These are phyloP conservation scores for Ogataea haglerorum DNA, from an alignment of 805 yeast species.

Conservation along the genomic window DNA sequence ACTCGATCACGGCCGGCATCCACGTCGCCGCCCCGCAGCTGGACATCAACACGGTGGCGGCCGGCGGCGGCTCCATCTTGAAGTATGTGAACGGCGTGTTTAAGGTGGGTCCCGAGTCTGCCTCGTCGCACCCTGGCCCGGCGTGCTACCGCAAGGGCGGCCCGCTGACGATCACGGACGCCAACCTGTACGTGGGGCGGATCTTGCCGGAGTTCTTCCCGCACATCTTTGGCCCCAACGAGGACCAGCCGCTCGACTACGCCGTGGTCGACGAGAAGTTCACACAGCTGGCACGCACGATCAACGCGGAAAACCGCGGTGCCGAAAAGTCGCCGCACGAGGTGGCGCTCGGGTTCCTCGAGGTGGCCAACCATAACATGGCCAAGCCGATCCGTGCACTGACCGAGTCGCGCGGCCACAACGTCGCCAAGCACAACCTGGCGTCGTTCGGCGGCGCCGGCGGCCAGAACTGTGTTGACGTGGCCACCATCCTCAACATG, in stretches of 20 bases:
- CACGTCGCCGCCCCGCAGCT: constrained; percentile 40
- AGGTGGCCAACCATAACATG: constrained; percentile 46
- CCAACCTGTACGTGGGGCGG: constrained; percentile 42
- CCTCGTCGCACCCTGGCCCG: constrained; percentile 47
- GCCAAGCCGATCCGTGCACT: constrained; percentile 45
- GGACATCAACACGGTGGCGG: constrained; percentile 48
- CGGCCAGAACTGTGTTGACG: constrained; percentile 44
- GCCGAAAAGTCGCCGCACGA: constrained; percentile 37
- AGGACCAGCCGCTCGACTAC: constrained; percentile 37
- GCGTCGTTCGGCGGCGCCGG: constrained; percentile 52
- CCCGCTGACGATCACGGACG: constrained; percentile 46
- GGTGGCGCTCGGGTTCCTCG: constrained; percentile 44
- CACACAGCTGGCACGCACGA: constrained; percentile 35
- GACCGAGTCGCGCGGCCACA: constrained; percentile 45
- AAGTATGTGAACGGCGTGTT: constrained; percentile 36
- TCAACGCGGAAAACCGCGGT: constrained; percentile 34
- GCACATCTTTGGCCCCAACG: constrained; percentile 44
- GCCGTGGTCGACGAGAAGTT: constrained; percentile 35
- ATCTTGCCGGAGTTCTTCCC: constrained; percentile 41
- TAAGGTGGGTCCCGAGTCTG: constrained; percentile 47
- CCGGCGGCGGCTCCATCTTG: constrained; percentile 45
- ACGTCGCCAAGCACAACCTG: constrained; percentile 39
- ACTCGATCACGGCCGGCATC: constrained; percentile 48
- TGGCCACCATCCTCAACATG: constrained; percentile 41
- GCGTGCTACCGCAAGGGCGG: constrained; percentile 48